Percentiles rank a stretch among this genome's conserved stretches.
Evolutionary conservation across 2,329 filamentous ascomycete species (phyloP).

Genomic region (Diaporthe vexans): DNA sequence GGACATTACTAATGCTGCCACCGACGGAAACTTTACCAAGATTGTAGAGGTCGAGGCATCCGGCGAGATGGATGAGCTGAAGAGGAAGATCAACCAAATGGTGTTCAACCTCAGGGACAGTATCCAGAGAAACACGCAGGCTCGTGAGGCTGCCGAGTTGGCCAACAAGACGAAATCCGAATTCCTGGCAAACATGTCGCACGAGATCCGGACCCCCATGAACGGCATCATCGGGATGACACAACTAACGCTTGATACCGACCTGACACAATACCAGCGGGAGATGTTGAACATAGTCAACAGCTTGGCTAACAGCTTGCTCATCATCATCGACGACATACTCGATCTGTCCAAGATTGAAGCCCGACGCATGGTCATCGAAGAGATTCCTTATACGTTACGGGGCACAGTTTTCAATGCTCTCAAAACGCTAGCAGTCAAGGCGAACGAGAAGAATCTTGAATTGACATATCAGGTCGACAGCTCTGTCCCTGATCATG

Average conservation of each 20-base stretch:
- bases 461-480: slow-evolving; percentile 95
- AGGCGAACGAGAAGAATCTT: slow-evolving; percentile 95
- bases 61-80: slow-evolving; percentile 98
- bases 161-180: slow-evolving; percentile 99
- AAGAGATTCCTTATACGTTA: slow-evolving; percentile 96
- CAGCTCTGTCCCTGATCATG: slow-evolving; percentile 92
- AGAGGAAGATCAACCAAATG: slow-evolving; percentile 99
- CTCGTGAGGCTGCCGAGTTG: slow-evolving; percentile 93
- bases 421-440: slow-evolving; percentile 95
- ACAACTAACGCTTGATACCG: slow-evolving; percentile 93
- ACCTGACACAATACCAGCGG: slow-evolving; percentile 93
- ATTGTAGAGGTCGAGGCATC: slow-evolving; percentile 97
- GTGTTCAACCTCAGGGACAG: slow-evolving; percentile 94
- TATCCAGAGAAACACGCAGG: slow-evolving; percentile 96
- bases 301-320: slow-evolving; percentile 92
- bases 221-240: slow-evolving; percentile 99
- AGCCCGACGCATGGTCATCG: slow-evolving; percentile 97
- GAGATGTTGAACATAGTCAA: slow-evolving; percentile 99
- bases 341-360: slow-evolving; percentile 86
- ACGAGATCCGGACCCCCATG: slow-evolving; percentile 97
- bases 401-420: slow-evolving; percentile 97
- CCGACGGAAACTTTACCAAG: slow-evolving; percentile 97
- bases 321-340: slow-evolving; percentile 95
- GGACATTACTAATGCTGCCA: slow-evolving; percentile 97
- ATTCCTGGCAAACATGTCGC: slow-evolving; percentile 98